Conservation (phyloP, 2,329 filamentous ascomycete genomes). For the Aspergillus fructus region DNA sequence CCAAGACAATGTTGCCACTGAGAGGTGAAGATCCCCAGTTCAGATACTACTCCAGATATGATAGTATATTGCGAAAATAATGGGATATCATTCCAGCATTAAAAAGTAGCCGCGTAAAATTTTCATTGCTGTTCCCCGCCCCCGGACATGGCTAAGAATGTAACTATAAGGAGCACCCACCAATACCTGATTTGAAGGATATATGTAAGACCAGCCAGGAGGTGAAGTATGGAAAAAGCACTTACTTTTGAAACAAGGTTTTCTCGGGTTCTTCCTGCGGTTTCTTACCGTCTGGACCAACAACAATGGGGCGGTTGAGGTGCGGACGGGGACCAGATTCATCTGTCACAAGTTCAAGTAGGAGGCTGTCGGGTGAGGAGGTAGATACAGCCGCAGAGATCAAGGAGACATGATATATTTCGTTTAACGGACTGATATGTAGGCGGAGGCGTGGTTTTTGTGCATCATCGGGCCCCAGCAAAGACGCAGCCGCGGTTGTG, state of each 20-base stretch:
- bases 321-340: conserved; percentile 36
- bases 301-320: conserved; percentile 40
- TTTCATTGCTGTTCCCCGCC: conserved; percentile 33
- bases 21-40: not conserved
- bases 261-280: conserved; percentile 43
- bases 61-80: not conserved
- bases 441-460: conserved; percentile 38
- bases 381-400: conserved; percentile 20
- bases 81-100: not conserved
- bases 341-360: conserved; percentile 35
- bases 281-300: conserved; percentile 39
- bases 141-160: conserved; percentile 43
- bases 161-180: conserved; percentile 46
- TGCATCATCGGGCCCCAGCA: conserved; percentile 25
- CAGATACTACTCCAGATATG: not conserved
- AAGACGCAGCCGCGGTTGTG: conserved; percentile 38
- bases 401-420: conserved; percentile 43
- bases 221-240: not conserved
- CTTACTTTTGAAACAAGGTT: conserved; percentile 46
- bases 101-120: not conserved
- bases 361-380: conserved; percentile 19
- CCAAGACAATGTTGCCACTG: not conserved
- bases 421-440: conserved; percentile 36
- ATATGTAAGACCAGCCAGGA: conserved; percentile 8
- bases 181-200: conserved; percentile 40